Evolutionary conservation across 1,284 basidiomycete genomes (phyloP).

Genomic region (Tilletia walkeri): DNA sequence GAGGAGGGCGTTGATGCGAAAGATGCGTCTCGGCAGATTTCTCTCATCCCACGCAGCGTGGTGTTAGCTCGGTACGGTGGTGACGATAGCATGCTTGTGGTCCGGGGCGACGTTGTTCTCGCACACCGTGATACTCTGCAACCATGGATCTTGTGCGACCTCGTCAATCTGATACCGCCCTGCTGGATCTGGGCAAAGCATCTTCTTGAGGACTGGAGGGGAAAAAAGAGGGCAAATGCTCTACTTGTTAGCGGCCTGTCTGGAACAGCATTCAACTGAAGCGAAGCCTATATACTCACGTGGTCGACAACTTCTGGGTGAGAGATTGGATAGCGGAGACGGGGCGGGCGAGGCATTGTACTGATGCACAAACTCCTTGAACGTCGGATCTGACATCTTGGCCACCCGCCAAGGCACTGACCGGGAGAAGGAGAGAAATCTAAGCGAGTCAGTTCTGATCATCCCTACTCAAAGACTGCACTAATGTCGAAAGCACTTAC

Average conservation of each 20-base stretch:
- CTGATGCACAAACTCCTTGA: constrained; percentile 74
- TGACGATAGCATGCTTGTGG: constrained; percentile 16
- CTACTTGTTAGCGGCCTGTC: too few species aligned
- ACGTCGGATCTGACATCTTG: constrained; percentile 77
- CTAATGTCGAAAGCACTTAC: neutral
- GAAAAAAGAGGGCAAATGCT: neutral
- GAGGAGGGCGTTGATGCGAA: too few species aligned
- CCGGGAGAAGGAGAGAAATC: neutral
- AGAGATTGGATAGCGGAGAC: constrained; percentile 74
- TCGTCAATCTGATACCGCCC: constrained; percentile 77
- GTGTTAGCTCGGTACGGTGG: neutral
- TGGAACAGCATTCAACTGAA: neutral
- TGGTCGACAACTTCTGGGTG: constrained; percentile 77
- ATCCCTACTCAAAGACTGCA: too few species aligned
- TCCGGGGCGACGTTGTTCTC: constrained; percentile 15
- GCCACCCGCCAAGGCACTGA: constrained; percentile 80
- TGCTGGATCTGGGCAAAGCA: constrained; percentile 93
- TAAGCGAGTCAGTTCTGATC: too few species aligned
- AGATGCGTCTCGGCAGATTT: neutral
- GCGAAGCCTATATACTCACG: constrained; percentile 23
- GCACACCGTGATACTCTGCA: constrained; percentile 52
- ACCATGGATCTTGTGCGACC: constrained; percentile 77
- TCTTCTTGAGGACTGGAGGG: constrained; percentile 71
- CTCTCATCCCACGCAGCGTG: neutral
- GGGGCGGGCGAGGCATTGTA: constrained; percentile 59